These are phyloP conservation scores for Pichia sp. DNA, from an alignment of 1,139 yeast species.

Conservation along the genomic window DNA sequence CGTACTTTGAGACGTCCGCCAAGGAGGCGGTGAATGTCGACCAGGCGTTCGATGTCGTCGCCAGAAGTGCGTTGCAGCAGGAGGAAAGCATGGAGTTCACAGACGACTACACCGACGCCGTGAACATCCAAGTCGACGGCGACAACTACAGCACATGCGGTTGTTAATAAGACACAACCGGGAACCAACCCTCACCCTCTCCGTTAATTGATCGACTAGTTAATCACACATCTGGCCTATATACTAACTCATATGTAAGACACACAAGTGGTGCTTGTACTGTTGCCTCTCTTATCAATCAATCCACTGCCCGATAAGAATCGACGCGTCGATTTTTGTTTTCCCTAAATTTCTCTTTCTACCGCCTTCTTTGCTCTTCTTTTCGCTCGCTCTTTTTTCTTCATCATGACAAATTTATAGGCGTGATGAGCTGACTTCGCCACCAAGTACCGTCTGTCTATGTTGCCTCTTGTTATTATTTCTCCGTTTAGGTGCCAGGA, in stretches of 20 bases:
- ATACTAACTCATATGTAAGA: too few relatives aligned
- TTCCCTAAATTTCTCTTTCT: neutral
- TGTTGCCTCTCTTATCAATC: neutral
- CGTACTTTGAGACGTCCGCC: conserved; percentile 92
- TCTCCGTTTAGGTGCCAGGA: neutral
- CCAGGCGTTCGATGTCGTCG: conserved; percentile 92
- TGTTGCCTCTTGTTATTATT: neutral
- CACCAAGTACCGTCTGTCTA: neutral
- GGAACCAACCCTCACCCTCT: too few relatives aligned
- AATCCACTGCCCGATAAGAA: neutral
- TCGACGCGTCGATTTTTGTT: neutral
- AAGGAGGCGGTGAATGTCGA: conserved; percentile 93
- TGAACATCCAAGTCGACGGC: conserved; percentile 85
- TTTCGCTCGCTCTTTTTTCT: neutral
- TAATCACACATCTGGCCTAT: too few relatives aligned
- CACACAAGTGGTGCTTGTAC: too few relatives aligned
- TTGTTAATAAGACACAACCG: conserved; percentile 40
- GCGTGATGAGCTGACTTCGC: too few relatives aligned
- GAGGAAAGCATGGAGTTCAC: conserved; percentile 78
- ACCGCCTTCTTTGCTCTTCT: neutral
- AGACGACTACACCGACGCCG: conserved; percentile 94
- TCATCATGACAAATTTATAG: too few relatives aligned
- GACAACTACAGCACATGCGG: conserved; percentile 68
- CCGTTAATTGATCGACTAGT: too few relatives aligned
- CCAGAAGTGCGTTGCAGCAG: conserved; percentile 88